Evolutionary conservation across 1,139 yeast genomes (phyloP).

Genomic region (Suhomyces panamericanus): DNA sequence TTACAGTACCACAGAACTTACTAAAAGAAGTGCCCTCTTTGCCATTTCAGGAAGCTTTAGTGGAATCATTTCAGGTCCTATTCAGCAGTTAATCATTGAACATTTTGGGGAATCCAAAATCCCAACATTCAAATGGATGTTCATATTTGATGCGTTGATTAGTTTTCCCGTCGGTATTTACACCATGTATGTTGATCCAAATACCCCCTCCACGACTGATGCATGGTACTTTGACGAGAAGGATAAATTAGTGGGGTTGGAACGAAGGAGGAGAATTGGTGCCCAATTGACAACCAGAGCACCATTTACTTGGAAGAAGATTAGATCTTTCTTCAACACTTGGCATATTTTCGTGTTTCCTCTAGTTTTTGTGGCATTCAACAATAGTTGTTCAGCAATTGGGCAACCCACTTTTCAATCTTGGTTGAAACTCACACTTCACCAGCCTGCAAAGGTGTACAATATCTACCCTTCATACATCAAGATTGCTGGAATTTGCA

Average conservation of each 20-base stretch:
- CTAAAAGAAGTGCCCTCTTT: conserved; percentile 52
- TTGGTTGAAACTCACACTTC: conserved; percentile 49
- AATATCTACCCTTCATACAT: conserved; percentile 49
- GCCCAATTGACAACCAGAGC: conserved; percentile 47
- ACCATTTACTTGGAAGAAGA: conserved; percentile 39
- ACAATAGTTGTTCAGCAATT: conserved; percentile 39
- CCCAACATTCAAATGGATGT: conserved; percentile 54
- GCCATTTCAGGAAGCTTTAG: conserved; percentile 47
- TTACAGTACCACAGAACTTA: conserved; percentile 33
- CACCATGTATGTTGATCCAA: conserved; percentile 42
- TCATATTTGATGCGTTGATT: conserved; percentile 52
- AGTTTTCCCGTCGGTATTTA: conserved; percentile 50
- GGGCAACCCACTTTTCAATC: conserved; percentile 52
- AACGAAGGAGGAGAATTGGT: conserved; percentile 45
- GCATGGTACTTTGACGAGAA: conserved; percentile 36
- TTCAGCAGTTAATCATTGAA: conserved; percentile 43
- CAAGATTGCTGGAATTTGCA: conserved; percentile 14
- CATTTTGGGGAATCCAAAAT: conserved; percentile 21
- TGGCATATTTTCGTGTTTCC: conserved; percentile 44
- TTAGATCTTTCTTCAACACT: conserved; percentile 43
- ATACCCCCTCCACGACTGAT: conserved; percentile 43
- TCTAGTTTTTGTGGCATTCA: conserved; percentile 17
- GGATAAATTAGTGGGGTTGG: conserved; percentile 37
- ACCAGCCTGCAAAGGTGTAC: conserved; percentile 41
- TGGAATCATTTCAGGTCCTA: conserved; percentile 47